Conservation (phyloP, 108 stramenopile species). For the Craspedostauros australis region DNA sequence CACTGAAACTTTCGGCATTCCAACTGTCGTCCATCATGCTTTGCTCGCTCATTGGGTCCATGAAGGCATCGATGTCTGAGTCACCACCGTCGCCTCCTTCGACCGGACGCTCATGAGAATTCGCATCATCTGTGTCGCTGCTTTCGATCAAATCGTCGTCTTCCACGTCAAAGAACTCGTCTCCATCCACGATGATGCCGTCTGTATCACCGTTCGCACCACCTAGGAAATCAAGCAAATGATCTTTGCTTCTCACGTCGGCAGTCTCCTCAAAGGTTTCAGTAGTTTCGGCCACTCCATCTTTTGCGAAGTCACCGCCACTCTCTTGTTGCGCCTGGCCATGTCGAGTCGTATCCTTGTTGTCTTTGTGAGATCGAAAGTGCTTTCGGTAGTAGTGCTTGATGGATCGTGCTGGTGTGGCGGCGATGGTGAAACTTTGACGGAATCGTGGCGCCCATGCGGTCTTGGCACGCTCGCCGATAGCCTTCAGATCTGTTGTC, state of each 20-base stretch:
- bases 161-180: conserved; percentile 70
- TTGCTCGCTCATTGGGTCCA: background rate
- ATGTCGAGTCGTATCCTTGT: background rate
- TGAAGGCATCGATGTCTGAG: no score
- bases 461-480: conserved; percentile 62
- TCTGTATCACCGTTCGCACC: conserved; percentile 24
- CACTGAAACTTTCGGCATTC: no score
- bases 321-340: background rate
- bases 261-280: no score
- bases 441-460: conserved; percentile 75
- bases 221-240: conserved; percentile 36
- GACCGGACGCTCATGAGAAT: no score
- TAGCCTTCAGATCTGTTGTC: conserved; percentile 62
- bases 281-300: no score
- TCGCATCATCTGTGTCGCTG: conserved; percentile 42
- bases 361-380: conserved; percentile 23
- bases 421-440: conserved; percentile 50
- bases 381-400: conserved; percentile 67
- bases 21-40: background rate
- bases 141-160: conserved; percentile 53
- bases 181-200: conserved; percentile 63
- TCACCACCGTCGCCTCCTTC: no score
- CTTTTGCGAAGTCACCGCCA: background rate
- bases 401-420: conserved; percentile 20
- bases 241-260: conserved; percentile 7